Evolutionary conservation across 441 rosid genomes (phyloP), one percentile per base, ranked within the genome.

Genomic region (Mallotus japonicus): DNA sequence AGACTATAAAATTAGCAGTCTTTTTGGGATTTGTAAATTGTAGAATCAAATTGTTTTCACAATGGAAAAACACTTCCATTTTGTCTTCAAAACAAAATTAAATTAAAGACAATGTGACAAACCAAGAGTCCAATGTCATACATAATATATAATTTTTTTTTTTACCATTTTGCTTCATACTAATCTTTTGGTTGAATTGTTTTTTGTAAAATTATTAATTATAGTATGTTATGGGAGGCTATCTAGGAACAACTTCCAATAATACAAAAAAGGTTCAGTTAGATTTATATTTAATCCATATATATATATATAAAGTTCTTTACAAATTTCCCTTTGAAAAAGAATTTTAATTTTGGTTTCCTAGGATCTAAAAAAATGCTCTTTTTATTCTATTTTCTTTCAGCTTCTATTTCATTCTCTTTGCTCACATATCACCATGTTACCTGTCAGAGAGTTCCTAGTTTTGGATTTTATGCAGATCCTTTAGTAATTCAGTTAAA

Each of bases 61-160:
- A 24, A 24, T 24, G 28, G 28, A 24, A 24, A 24, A 24, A 24
- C 28, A 24, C 28, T 24, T 24, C 28, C 28, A 69, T 73, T 11
- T 14, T 61, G 54, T 37, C 67, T 76, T 70, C 62, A 77, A 68
- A 74, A 71, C 4, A 34, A 58, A 44, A 70, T 19, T 74, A 17
- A 65, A 50, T 73, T 81, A 73, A 74, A 70, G n/a, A 72, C 79
- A 78, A 77, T 44, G 73, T 69, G 89, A 86, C 89, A 86, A 80
- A 79, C 47, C 76, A 81, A 65, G 61, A 70, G 75, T 84, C 91
- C 81, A 64, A 32, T 60, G 71, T 65, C 63, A 50, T 24, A 8
- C 46, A 20, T 17, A 24, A 22, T 78, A 72, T 73, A n/a, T n/a
- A n/a, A n/a, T 79, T 59, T 70, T 59, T 34, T 72, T 70, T 24